Conservation (phyloP, 139 green algal species). For the Chlamydomonas sp. region DNA sequence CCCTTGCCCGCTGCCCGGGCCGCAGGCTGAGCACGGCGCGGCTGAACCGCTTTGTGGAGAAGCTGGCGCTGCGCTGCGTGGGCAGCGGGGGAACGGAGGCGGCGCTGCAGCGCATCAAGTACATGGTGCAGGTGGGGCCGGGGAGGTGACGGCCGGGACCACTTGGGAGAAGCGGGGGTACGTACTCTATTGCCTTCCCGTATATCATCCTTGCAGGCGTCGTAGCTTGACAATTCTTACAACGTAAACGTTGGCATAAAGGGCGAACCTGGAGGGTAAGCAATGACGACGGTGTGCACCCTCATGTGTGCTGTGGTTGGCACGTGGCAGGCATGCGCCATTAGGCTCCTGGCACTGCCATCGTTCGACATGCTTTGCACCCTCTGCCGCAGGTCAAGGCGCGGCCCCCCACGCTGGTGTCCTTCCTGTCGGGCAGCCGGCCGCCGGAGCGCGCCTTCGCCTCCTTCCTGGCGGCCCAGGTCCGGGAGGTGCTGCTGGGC, state of each 20-base stretch:
- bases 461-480: conserved; percentile 56
- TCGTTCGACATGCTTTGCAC: not conserved
- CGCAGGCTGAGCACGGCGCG: conserved; percentile 49
- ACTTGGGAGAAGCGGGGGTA: not conserved
- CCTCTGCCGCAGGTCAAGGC: conserved; percentile 65
- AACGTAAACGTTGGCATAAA: too few relatives aligned
- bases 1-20: not conserved
- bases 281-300: too few relatives aligned
- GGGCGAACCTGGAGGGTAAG: too few relatives aligned
- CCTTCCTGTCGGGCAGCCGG: conserved; percentile 61
- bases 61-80: conserved; percentile 38
- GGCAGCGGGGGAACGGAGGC: conserved; percentile 47
- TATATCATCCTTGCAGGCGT: not conserved
- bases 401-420: conserved; percentile 82
- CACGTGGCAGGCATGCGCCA: too few relatives aligned
- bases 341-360: not conserved
- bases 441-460: conserved; percentile 25
- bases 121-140: conserved; percentile 63
- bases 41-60: conserved; percentile 48
- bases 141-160: not conserved
- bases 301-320: too few relatives aligned
- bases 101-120: conserved; percentile 64
- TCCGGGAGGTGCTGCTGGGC: conserved; percentile 62
- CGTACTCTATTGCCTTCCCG: not conserved
- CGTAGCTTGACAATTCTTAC: too few relatives aligned